Evolutionary conservation across 2,329 filamentous ascomycete genomes (phyloP), one percentile per base, ranked within the genome.

Genomic region (Neofusicoccum laricinum): DNA sequence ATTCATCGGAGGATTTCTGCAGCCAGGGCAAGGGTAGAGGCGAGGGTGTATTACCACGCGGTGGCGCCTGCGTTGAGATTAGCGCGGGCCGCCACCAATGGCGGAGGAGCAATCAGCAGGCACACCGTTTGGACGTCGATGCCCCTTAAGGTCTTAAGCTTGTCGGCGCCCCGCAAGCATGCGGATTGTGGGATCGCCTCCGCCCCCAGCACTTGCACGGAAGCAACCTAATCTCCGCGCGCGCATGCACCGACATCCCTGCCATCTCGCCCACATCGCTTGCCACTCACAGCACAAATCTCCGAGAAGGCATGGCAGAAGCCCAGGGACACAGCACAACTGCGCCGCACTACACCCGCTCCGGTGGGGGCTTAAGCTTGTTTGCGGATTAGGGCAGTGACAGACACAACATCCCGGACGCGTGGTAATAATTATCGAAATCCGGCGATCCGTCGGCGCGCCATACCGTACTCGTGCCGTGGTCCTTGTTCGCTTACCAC

Each of bases 211-310:
- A n/a, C 51, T 32, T 46, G 55, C 5, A 34, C 55, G 41, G 55
- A 59, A 46, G 41, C n/a, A 59, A 45, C 40, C 55, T 46, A 46
- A 59, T 59, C 55, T 59, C 55, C 55, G 55, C 36, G 49, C 49
- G 30, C n/a, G 49, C 32, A 17, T 36, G 30, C 32, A 7, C 36
- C 5, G 2, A 4, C n/a, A 19, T 17, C 32, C 49, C 49, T 32
- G 48, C 49, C 32, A 43, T 43, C 49, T 14, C 14, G 14, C 12
- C 21, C 14, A 19, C 53, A 58, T 58, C 53, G 43, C 38, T 58
- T 58, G n/a, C 55, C 55, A 2, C 30, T 46, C 55, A 2, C n/a
- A 36, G 40, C 41, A 21, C 40, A 32, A 59, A 59, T 59, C 53
- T 58, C 53, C 53, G 53, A 41, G 19, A 30, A 41, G 34, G 19